phyloP scores from a whole-genome alignment of 2,329 filamentous ascomycete species.

The Didymella arachidicola region DNA sequence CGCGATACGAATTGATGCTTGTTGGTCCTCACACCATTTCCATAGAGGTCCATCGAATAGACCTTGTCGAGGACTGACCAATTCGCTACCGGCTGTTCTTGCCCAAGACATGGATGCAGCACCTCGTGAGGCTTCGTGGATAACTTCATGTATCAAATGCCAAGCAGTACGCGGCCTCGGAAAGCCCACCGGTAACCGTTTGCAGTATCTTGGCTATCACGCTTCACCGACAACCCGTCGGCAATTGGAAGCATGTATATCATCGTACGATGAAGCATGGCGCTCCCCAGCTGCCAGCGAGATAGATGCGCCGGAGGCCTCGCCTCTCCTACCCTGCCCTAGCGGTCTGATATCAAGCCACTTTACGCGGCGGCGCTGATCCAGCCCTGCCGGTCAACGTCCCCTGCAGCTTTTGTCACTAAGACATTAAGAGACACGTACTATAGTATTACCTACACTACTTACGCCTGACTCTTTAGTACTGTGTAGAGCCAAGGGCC shows the following conservation, averaged over 20 bases:
- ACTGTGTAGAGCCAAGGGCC: not conserved
- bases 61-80: not conserved
- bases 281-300: not conserved
- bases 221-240: not conserved
- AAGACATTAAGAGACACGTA: not conserved
- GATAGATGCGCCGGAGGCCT: not conserved
- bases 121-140: not conserved
- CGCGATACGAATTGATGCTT: not conserved
- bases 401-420: not conserved
- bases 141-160: not conserved
- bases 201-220: not conserved
- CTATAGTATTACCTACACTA: no score
- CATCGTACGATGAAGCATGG: constrained; percentile 5
- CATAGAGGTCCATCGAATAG: not conserved
- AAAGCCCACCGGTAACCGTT: not conserved
- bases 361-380: not conserved
- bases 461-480: no score
- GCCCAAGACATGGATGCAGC: not conserved
- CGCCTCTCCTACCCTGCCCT: not conserved
- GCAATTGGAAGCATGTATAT: not conserved
- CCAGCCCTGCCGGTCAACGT: constrained; percentile 8
- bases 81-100: not conserved
- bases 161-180: not conserved
- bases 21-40: not conserved
- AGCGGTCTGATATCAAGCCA: not conserved